These are phyloP conservation scores for Diutina mesorugosa DNA, from an alignment of 1,139 yeast species.

Conservation along the genomic window DNA sequence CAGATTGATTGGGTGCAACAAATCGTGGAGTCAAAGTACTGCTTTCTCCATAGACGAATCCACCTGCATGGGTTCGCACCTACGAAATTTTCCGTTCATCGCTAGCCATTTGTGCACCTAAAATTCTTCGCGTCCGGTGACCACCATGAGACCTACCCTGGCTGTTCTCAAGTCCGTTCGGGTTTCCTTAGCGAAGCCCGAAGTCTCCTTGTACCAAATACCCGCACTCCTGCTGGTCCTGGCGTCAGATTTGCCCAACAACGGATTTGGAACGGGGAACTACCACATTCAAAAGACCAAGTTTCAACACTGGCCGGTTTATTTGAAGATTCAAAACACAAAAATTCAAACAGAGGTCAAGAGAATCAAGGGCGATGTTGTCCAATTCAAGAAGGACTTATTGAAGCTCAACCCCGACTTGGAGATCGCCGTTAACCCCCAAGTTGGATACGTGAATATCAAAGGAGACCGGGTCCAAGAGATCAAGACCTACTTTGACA, in stretches of 20 bases:
- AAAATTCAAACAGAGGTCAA: constrained; percentile 50
- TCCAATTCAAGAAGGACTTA: constrained; percentile 18
- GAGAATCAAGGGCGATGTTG: constrained; percentile 48
- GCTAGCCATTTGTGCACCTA: background rate
- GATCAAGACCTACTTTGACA: constrained; percentile 24
- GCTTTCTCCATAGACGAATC: no score
- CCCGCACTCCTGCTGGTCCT: background rate
- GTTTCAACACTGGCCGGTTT: constrained; percentile 59
- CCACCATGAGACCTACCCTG: background rate
- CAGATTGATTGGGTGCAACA: no score
- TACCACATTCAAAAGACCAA: constrained; percentile 44
- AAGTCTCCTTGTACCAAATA: background rate
- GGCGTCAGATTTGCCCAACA: background rate
- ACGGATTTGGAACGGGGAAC: constrained; percentile 9
- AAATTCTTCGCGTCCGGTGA: background rate
- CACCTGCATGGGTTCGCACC: background rate
- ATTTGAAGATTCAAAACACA: constrained; percentile 42
- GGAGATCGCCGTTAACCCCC: constrained; percentile 26
- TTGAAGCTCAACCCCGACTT: background rate
- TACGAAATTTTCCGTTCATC: background rate
- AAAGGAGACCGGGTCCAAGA: constrained; percentile 44
- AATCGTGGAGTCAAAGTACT: no score
- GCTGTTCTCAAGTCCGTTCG: background rate
- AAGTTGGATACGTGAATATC: constrained; percentile 31
- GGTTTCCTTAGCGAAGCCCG: background rate